These are phyloP conservation scores for Diphasiastrum complanatum DNA, from an alignment of 83 land plant species.

Conservation along the genomic window DNA sequence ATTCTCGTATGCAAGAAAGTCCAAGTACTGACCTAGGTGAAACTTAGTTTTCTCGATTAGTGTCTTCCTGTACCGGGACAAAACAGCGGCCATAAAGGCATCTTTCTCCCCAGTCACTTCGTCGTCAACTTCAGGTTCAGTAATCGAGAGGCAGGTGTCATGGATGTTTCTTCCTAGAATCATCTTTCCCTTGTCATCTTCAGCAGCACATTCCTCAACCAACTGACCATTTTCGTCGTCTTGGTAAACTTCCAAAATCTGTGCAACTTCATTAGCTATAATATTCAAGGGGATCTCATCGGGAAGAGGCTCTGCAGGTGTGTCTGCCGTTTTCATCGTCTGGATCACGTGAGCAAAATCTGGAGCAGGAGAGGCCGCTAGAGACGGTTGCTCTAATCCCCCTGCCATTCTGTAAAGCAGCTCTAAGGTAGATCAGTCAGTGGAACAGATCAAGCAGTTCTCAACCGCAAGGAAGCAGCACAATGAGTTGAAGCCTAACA, in stretches of 20 bases:
- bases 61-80: conserved; percentile 65
- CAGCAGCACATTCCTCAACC: neutral
- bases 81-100: conserved; percentile 81
- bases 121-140: conserved; percentile 76
- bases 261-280: conserved; percentile 4
- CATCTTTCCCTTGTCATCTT: neutral
- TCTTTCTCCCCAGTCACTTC: conserved; percentile 84
- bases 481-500: too few species aligned
- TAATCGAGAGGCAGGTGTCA: conserved; percentile 47
- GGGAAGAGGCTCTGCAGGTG: conserved; percentile 9
- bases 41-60: conserved; percentile 68
- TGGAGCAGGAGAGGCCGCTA: too few species aligned
- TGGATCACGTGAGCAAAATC: too few species aligned
- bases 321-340: too few species aligned
- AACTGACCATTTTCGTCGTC: conserved; percentile 5
- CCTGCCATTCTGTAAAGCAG: too few species aligned
- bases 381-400: too few species aligned
- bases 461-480: too few species aligned
- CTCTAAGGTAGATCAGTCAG: too few species aligned
- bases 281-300: conserved; percentile 24
- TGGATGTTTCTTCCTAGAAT: conserved; percentile 74
- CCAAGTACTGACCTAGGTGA: conserved; percentile 58
- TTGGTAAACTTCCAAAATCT: neutral
- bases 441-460: too few species aligned
- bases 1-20: neutral